Conservation (phyloP, 306 rosid species). For the Cucurbita moschata region DNA sequence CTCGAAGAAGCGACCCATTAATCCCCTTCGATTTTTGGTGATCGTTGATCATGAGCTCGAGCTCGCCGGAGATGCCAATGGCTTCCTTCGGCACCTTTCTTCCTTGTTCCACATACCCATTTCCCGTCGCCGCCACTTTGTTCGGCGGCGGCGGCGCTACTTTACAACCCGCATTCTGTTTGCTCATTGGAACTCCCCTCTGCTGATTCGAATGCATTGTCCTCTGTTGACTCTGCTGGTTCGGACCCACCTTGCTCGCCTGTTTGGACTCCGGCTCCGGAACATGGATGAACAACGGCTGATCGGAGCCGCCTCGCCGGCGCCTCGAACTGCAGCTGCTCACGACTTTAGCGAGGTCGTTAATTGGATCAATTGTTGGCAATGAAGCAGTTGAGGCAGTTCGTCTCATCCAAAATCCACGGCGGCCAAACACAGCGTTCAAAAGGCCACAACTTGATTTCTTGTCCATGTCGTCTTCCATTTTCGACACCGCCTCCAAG, state of each 20-base stretch:
- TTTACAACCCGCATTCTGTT: not conserved
- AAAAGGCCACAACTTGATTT: conserved; percentile 60
- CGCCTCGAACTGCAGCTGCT: conserved; percentile 25
- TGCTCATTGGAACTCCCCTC: not conserved
- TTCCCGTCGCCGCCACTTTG: not conserved
- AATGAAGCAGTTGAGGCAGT: conserved; percentile 19
- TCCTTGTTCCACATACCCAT: conserved; percentile 46
- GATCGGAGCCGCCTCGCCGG: conserved; percentile 22
- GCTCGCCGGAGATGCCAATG: conserved; percentile 70
- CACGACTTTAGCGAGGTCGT: conserved; percentile 18
- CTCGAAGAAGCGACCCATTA: conserved; percentile 41
- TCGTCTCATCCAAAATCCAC: conserved; percentile 20
- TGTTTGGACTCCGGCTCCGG: not conserved
- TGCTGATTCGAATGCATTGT: conserved; percentile 3
- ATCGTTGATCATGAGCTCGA: conserved; percentile 58
- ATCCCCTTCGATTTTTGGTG: conserved; percentile 42
- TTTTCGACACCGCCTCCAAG: conserved; percentile 2
- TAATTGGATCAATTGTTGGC: not conserved
- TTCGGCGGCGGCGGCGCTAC: conserved; percentile 5
- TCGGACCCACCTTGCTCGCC: not conserved
- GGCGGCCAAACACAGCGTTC: conserved; percentile 45
- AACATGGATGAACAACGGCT: not conserved
- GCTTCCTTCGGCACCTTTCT: conserved; percentile 58
- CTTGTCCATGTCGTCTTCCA: conserved; percentile 50
- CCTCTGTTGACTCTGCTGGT: conserved; percentile 11